Evolutionary conservation across 208 protist genomes (phyloP), one percentile per base, ranked within the genome.

Genomic region (Leishmania major): DNA sequence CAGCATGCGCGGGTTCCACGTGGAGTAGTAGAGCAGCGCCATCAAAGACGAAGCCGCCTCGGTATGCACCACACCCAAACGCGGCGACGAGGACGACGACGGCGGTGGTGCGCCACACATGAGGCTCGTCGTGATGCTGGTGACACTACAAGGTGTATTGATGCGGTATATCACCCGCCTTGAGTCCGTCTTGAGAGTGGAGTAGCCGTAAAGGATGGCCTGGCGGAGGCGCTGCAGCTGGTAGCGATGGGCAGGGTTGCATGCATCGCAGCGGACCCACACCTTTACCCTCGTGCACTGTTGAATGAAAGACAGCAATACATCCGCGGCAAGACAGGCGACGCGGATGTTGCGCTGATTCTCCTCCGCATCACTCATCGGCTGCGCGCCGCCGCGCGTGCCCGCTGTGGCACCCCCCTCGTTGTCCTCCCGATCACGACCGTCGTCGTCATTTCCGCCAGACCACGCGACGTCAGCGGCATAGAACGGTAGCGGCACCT

Each of bases 241-340:
- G 22, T 83, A 83, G 76, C 92, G 90, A 57, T 97, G 88, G 37
- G 70, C 51, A 17, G 79, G 78, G 40, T 77, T 84, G 55, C 87
- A 90, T 31, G 85, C 94, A 66, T 95, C 90, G 79, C 94, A 97
- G 59, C 87, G 81, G 43, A 97, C 88, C 94, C 94, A 97, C 72
- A 97, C 85, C 70, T 91, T 89, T 62, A 82, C 77, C 37, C n/a
- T 40, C 1, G 78, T 55, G 75, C 75, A 62, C 22, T 73, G 62
- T 15, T 87, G 79, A 47, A 92, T 73, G 49, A 91, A 94, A 25
- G 35, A 45, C 2, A 81, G 83, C 35, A 94, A 80, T 2, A 79
- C 57, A 76, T 94, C 91, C 1, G 89, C 87, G 13, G 86, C 88
- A 37, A 84, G 69, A 67, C 86, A 88, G 47, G 79, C 80, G 1